Evolutionary conservation across 495 filamentous ascomycete species (phyloP), one percentile per base, ranked within the genome.

Genomic region (Aspergillus sparsus): DNA sequence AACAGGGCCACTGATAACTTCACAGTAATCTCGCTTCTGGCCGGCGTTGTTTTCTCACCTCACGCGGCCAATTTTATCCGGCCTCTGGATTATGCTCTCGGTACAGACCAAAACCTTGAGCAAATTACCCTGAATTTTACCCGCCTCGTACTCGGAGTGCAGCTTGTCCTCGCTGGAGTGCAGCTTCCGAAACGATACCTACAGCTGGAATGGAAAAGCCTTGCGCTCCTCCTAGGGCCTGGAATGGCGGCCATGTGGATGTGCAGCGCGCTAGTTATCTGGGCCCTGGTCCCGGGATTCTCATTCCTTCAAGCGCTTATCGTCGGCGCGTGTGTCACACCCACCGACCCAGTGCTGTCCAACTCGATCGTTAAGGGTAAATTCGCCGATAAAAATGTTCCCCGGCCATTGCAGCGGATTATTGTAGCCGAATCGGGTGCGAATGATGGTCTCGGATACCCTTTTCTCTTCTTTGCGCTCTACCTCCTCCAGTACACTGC

Each of bases 391-490:
- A 89, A 91, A 64, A 89, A 96, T 73, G 86, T 96, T 13, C 91
- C 92, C 3, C 89, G 85, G 61, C 80, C 85, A 13, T 70, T 97
- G 62, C 91, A 95, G 77, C 84, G 86, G 56, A 91, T 97, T 58
- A 93, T 97, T 63, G 84, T 93, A 53, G 92, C 92, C 0, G 92
- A 98, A 74, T 91, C 88, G 0, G 93, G 93, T 3, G 90, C 91
- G 5, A 97, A 96, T 70, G 92, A 97, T 71, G 92, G 93, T 0
- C 81, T 98, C n/a, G 92, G 93, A 0, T 95, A 95, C 66, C 93
- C 92, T 0, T 97, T 95, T 64, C 76, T 97, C 21, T 96, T 92
- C 76, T 79, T 96, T 52, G 85, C 88, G 2, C 76, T 98, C 49
- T 96, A 93, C 69, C 68, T 96, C 37, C 84, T 95, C 64, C 89